Conservation (phyloP, 179 eudicot genomes). For the Dionaea muscipula region DNA sequence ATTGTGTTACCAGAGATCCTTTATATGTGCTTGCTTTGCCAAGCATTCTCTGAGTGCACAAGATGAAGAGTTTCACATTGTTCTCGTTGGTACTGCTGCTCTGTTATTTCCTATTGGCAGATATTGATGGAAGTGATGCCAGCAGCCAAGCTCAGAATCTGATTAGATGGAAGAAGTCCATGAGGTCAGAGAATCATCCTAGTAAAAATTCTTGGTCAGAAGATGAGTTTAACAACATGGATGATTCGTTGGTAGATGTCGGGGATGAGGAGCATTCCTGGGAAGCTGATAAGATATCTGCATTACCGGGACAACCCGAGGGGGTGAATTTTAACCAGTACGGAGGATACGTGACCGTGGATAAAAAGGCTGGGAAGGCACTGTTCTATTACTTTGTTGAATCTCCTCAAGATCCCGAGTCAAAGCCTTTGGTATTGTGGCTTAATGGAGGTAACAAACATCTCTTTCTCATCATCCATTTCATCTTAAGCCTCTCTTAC, state of each 20-base stretch:
- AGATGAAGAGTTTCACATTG: constrained; percentile 10
- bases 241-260: constrained; percentile 2
- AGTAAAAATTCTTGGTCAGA: constrained; percentile 12
- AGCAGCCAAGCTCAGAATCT: constrained; percentile 16
- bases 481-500: too few relatives aligned
- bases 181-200: constrained; percentile 15
- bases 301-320: constrained; percentile 59
- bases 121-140: constrained; percentile 13
- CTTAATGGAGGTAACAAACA: constrained; percentile 35
- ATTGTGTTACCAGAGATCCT: too few relatives aligned
- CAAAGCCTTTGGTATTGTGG: constrained; percentile 31
- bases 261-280: constrained; percentile 33
- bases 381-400: constrained; percentile 35
- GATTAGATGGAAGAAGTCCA: constrained; percentile 17
- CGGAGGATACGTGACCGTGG: constrained; percentile 53
- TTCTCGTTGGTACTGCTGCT: constrained; percentile 1
- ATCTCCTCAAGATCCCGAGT: constrained; percentile 10
- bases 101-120: constrained; percentile 10
- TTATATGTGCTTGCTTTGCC: too few relatives aligned
- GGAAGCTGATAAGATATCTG: constrained; percentile 38
- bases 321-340: constrained; percentile 44
- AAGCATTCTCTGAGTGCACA: too few relatives aligned
- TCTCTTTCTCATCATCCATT: too few relatives aligned
- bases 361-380: constrained; percentile 31
- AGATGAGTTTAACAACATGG: constrained; percentile 4